phyloP scores from a whole-genome alignment of 2,329 filamentous ascomycete genomes.

The Leptographium wingfieldii region DNA sequence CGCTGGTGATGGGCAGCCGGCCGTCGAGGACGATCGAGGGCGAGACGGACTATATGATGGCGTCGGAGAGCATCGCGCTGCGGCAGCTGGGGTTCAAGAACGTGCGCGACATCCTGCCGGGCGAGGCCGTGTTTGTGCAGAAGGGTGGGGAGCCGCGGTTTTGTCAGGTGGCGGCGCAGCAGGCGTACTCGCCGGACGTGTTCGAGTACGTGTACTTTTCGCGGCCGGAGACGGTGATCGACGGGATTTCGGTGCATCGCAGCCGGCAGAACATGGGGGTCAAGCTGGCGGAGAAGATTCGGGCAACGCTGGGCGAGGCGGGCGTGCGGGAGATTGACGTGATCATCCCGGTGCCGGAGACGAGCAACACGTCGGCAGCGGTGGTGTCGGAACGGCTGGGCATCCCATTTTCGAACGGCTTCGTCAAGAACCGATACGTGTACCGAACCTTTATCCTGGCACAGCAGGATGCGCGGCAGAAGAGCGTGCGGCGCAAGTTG shows the following conservation, averaged over 20 bases:
- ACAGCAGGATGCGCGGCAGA: constrained; percentile 66
- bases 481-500: constrained; percentile 80
- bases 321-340: constrained; percentile 66
- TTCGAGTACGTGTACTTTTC: constrained; percentile 87
- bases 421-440: constrained; percentile 83
- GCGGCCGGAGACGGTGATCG: constrained; percentile 68
- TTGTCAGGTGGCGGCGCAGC: constrained; percentile 55
- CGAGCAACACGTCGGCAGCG: constrained; percentile 68
- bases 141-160: constrained; percentile 67
- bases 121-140: constrained; percentile 50
- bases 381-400: constrained; percentile 60
- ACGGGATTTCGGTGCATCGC: constrained; percentile 76
- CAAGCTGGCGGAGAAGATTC: constrained; percentile 64
- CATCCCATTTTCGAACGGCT: constrained; percentile 69
- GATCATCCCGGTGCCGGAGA: constrained; percentile 29
- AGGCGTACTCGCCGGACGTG: constrained; percentile 71
- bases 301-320: constrained; percentile 52
- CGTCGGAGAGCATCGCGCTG: constrained; percentile 75
- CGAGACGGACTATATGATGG: constrained; percentile 56
- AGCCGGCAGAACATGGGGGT: constrained; percentile 79
- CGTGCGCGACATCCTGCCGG: constrained; percentile 41
- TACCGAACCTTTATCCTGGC: constrained; percentile 71
- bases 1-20: constrained; percentile 64
- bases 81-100: constrained; percentile 67
- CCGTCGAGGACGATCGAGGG: constrained; percentile 49